A percentile compares a stretch with the other conserved stretches of the same genome.
These are phyloP conservation scores for Mycena floridula DNA, from an alignment of 768 basidiomycete genomes.

Conservation along the genomic window DNA sequence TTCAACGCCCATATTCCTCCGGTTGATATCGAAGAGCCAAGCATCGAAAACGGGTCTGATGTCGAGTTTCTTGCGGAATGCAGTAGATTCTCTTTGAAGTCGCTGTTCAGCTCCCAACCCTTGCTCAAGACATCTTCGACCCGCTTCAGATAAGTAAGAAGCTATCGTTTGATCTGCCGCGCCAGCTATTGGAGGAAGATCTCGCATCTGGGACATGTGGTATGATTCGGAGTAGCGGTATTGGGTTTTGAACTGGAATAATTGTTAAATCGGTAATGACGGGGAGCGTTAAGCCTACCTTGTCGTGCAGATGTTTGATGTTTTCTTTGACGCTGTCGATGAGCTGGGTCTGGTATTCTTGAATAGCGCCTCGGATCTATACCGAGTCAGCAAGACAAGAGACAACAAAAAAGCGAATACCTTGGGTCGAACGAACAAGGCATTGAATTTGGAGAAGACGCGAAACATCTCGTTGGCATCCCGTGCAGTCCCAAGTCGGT, in stretches of 20 bases:
- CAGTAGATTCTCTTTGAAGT: constrained; percentile 83
- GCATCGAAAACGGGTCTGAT: constrained; percentile 92
- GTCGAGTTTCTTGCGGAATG: constrained; percentile 95
- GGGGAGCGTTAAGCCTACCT: constrained; percentile 35
- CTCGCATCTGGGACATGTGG: constrained; percentile 98
- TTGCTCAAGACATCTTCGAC: constrained; percentile 98
- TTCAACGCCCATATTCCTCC: constrained; percentile 86
- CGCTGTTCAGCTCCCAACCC: constrained; percentile 99
- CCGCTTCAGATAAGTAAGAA: constrained; percentile 95
- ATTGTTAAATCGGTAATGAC: background rate
- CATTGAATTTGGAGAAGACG: constrained; percentile 98
- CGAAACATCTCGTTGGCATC: constrained; percentile 99
- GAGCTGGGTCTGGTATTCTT: constrained; percentile 97
- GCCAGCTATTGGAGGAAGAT: constrained; percentile 95
- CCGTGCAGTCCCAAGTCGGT: constrained; percentile 87
- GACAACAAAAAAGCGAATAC: constrained; percentile 39
- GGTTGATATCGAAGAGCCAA: constrained; percentile 93
- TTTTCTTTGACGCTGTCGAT: constrained; percentile 99
- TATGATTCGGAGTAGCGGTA: constrained; percentile 94
- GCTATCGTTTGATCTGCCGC: constrained; percentile 97
- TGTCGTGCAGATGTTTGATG: constrained; percentile 91
- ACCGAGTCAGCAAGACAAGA: background rate
- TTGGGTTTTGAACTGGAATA: constrained; percentile 81
- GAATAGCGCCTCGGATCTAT: constrained; percentile 94
- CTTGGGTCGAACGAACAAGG: constrained; percentile 93